Evolutionary conservation across 2,329 filamentous ascomycete species (phyloP).

Genomic region (Pseudogymnoascus sp.): DNA sequence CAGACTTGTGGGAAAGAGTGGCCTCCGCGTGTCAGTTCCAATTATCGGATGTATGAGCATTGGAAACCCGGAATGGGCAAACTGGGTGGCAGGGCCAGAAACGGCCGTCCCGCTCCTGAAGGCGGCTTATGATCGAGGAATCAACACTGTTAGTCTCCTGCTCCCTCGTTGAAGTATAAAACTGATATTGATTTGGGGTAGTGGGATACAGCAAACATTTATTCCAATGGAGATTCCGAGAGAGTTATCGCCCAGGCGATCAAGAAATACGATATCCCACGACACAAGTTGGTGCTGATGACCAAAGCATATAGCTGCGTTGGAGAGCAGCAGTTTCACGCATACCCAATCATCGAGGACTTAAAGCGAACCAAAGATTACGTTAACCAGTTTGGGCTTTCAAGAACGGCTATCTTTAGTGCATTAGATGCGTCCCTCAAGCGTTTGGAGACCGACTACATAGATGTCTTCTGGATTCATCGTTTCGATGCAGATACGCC

Average conservation of each 20-base stretch:
- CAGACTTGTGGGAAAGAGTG: constrained; percentile 50
- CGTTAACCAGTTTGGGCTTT: constrained; percentile 41
- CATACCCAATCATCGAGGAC: constrained; percentile 20
- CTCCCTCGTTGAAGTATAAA: constrained; percentile 37
- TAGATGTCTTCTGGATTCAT: constrained; percentile 56
- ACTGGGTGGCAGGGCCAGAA: constrained; percentile 53
- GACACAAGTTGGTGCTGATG: constrained; percentile 50
- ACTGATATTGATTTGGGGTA: constrained; percentile 27
- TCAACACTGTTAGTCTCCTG: constrained; percentile 45
- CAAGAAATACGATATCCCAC: constrained; percentile 50
- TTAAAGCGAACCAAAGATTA: constrained; percentile 41
- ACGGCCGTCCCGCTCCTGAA: constrained; percentile 53
- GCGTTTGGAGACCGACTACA: constrained; percentile 48
- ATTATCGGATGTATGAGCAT: constrained; percentile 61
- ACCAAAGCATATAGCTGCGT: constrained; percentile 49
- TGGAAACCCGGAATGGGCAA: constrained; percentile 43
- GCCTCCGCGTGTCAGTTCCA: constrained; percentile 55
- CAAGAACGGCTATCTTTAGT: constrained; percentile 58
- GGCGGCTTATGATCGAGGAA: constrained; percentile 54
- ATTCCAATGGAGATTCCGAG: constrained; percentile 50
- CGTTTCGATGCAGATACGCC: constrained; percentile 46
- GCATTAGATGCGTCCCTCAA: constrained; percentile 53
- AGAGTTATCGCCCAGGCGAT: constrained; percentile 51
- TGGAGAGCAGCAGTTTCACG: constrained; percentile 34
- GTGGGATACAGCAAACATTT: constrained; percentile 48